These are phyloP conservation scores for Thelonectria blattea DNA, from an alignment of 2,329 filamentous ascomycete species.

Conservation along the genomic window DNA sequence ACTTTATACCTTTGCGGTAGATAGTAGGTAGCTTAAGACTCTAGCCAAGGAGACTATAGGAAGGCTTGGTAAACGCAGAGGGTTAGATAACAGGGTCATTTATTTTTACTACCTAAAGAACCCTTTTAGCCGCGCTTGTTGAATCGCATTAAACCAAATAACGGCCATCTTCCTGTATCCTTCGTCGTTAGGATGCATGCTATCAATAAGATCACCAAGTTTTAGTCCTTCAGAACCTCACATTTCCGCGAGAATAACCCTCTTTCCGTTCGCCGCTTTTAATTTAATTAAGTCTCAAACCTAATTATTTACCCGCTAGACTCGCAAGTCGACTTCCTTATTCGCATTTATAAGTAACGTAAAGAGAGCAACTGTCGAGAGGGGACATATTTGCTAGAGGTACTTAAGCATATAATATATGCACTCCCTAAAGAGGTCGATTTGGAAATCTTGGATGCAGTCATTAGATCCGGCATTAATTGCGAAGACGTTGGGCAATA, in stretches of 20 bases:
- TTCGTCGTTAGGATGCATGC: slow-evolving; percentile 42
- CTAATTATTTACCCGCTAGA: slow-evolving; percentile 39
- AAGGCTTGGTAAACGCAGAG: too few species aligned
- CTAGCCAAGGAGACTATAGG: too few species aligned
- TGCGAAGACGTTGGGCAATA: slow-evolving; percentile 46
- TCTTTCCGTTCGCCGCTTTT: slow-evolving; percentile 34
- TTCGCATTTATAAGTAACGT: slow-evolving; percentile 42
- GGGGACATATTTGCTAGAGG: slow-evolving; percentile 38
- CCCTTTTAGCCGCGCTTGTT: slow-evolving; percentile 29
- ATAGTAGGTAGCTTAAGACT: too few species aligned
- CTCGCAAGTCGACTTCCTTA: slow-evolving; percentile 29
- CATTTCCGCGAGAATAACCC: slow-evolving; percentile 48
- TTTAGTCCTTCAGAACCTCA: slow-evolving; percentile 36
- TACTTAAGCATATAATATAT: slow-evolving; percentile 40
- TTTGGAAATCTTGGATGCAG: slow-evolving; percentile 41
- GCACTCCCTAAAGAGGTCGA: slow-evolving; percentile 38
- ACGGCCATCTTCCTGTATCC: slow-evolving; percentile 46
- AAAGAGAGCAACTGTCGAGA: slow-evolving; percentile 38
- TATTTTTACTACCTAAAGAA: not conserved
- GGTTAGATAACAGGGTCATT: too few species aligned
- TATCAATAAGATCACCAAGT: slow-evolving; percentile 41
- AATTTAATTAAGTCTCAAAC: slow-evolving; percentile 32
- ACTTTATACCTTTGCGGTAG: too few species aligned
- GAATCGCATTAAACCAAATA: slow-evolving; percentile 40
- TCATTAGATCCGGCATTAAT: slow-evolving; percentile 51